Conservation (phyloP, 257 asterid genomes). For the Fraxinus quadrangulata region DNA sequence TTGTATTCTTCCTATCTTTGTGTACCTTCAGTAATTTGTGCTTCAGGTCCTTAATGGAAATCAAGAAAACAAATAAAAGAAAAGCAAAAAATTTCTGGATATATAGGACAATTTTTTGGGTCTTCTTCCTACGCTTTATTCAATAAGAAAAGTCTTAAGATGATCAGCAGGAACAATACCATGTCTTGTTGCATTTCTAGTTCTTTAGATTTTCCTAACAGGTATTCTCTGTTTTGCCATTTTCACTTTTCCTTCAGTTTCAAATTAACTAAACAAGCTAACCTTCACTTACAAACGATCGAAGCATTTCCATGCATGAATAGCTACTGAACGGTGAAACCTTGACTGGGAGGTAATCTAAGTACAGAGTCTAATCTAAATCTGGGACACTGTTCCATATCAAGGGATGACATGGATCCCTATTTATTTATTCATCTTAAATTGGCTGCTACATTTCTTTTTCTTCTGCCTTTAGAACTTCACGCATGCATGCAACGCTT, state of each 20-base stretch:
- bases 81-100: conserved; percentile 22
- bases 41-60: conserved; percentile 23
- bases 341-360: not conserved
- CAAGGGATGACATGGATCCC: conserved; percentile 16
- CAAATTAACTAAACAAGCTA: conserved; percentile 12
- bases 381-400: conserved; percentile 2
- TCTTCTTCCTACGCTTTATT: conserved; percentile 8
- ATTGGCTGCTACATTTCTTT: conserved; percentile 16
- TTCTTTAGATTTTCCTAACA: conserved; percentile 11
- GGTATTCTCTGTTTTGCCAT: not conserved
- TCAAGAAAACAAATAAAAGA: conserved; percentile 18
- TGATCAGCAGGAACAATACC: conserved; percentile 15
- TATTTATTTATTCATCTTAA: conserved; percentile 7
- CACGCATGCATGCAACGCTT: conserved; percentile 12
- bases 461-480: conserved; percentile 20
- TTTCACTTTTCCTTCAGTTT: not conserved
- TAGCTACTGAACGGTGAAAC: conserved; percentile 13
- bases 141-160: not conserved
- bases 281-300: conserved; percentile 15
- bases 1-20: conserved; percentile 33
- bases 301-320: conserved; percentile 1
- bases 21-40: conserved; percentile 22
- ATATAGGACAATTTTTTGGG: not conserved
- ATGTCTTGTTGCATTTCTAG: conserved; percentile 14
- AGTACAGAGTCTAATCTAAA: conserved; percentile 10